A percentile compares a stretch with the other conserved stretches of the same genome.
Evolutionary conservation across 345 rosid species (phyloP).

Genomic region (Pelargonium nanum): DNA sequence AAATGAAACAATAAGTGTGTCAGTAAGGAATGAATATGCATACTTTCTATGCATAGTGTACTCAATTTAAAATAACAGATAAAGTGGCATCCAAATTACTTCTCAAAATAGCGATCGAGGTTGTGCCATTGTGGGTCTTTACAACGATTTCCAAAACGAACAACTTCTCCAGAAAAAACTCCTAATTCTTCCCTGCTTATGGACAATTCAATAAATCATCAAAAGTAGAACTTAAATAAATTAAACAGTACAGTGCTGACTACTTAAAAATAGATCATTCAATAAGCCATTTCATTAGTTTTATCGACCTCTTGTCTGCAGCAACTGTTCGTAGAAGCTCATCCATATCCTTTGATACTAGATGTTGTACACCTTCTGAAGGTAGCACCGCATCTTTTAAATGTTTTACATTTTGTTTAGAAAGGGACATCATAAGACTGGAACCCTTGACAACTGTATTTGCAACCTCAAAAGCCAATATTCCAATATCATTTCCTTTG

Average conservation of each 20-base stretch:
- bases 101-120: constrained; percentile 77
- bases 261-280: neutral
- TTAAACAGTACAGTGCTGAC: constrained; percentile 3
- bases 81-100: constrained; percentile 25
- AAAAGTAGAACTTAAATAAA: neutral
- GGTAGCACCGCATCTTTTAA: constrained; percentile 52
- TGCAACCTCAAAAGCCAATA: constrained; percentile 85
- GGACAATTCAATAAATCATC: constrained; percentile 1
- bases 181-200: constrained; percentile 65
- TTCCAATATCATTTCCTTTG: constrained; percentile 62
- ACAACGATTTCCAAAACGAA: constrained; percentile 88
- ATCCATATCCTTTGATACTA: constrained; percentile 61
- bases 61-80: neutral
- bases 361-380: constrained; percentile 67
- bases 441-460: constrained; percentile 84
- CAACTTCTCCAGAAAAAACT: constrained; percentile 77
- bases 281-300: constrained; percentile 1
- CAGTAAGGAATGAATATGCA: constrained; percentile 3
- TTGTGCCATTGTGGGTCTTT: constrained; percentile 97
- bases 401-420: constrained; percentile 39
- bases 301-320: constrained; percentile 62
- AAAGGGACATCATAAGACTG: constrained; percentile 73
- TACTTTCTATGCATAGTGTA: neutral
- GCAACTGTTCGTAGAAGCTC: constrained; percentile 64
- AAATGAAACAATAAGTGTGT: constrained; percentile 1